Percentiles rank a stretch among this genome's conserved stretches.
phyloP scores from a whole-genome alignment of 768 basidiomycete species.

The Tubosaeta sp. region DNA sequence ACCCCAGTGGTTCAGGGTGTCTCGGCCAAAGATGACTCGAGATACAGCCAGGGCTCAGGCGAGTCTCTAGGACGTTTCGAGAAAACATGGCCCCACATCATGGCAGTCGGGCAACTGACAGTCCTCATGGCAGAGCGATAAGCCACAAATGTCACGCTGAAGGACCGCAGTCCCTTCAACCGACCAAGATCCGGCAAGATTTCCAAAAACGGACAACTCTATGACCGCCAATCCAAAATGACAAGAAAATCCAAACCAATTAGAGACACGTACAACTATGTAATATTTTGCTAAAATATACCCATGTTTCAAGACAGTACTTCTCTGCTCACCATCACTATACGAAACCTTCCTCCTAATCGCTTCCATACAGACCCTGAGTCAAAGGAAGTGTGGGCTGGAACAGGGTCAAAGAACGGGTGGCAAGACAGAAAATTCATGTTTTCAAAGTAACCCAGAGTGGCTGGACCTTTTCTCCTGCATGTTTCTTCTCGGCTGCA shows the following conservation, averaged over 20 bases:
- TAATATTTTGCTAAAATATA: neutral
- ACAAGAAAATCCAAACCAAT: constrained; percentile 1
- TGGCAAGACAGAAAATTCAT: too few relatives aligned
- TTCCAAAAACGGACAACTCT: constrained; percentile 5
- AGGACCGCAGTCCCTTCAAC: neutral
- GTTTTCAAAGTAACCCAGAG: too few relatives aligned
- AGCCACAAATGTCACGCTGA: neutral
- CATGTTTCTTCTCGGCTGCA: too few relatives aligned
- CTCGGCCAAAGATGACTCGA: neutral
- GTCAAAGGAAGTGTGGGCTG: too few relatives aligned
- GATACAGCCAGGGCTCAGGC: neutral
- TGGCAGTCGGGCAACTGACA: neutral
- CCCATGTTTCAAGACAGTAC: too few relatives aligned
- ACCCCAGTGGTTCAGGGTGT: neutral
- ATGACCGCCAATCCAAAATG: neutral
- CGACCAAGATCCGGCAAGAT: constrained; percentile 1
- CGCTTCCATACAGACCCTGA: too few relatives aligned
- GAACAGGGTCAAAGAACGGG: too few relatives aligned
- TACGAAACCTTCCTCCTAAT: neutral
- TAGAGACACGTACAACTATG: neutral
- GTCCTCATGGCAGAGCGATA: neutral
- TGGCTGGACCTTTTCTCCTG: too few relatives aligned
- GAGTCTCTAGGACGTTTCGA: neutral
- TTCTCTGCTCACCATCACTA: too few relatives aligned
- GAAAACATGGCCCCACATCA: neutral